Evolutionary conservation across 177 flowering plant genomes (phyloP).

Genomic region (Telopea speciosissima): DNA sequence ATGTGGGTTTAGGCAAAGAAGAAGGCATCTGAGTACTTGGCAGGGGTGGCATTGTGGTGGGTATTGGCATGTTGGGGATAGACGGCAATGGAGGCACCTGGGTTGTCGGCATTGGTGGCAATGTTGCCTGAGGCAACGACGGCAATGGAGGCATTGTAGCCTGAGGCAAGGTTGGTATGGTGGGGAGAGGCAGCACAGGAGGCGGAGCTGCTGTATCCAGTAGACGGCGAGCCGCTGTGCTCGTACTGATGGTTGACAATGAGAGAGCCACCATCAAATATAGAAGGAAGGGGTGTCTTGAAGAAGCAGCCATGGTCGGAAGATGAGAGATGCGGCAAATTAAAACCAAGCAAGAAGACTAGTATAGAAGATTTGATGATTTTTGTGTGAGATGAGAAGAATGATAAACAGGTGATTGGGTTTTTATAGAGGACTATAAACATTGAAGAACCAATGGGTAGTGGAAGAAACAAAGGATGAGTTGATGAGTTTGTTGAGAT

Average conservation of each 20-base stretch:
- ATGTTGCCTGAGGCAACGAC: constrained; percentile 16
- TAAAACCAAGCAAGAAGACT: background rate
- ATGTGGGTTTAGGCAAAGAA: too few species aligned
- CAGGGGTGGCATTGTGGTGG: background rate
- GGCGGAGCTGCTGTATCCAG: constrained; percentile 10
- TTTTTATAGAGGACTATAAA: background rate
- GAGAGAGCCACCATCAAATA: background rate
- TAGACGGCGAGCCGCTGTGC: background rate
- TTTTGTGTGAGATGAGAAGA: background rate
- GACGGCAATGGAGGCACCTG: constrained; percentile 4
- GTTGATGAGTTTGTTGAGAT: constrained; percentile 1
- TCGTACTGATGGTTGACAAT: background rate
- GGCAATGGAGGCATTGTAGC: constrained; percentile 23
- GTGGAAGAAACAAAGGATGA: background rate
- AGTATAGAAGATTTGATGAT: background rate
- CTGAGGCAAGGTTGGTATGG: constrained; percentile 19
- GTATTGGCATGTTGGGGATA: constrained; percentile 5
- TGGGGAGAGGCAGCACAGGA: constrained; percentile 11
- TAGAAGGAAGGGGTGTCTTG: background rate
- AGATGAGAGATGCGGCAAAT: background rate
- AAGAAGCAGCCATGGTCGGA: background rate
- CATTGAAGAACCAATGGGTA: background rate
- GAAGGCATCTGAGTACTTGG: constrained; percentile 2
- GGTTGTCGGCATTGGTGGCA: constrained; percentile 15
- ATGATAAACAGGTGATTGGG: background rate